phyloP scores from a whole-genome alignment of 1,139 yeast genomes.

The Kluyveromyces sp. region DNA sequence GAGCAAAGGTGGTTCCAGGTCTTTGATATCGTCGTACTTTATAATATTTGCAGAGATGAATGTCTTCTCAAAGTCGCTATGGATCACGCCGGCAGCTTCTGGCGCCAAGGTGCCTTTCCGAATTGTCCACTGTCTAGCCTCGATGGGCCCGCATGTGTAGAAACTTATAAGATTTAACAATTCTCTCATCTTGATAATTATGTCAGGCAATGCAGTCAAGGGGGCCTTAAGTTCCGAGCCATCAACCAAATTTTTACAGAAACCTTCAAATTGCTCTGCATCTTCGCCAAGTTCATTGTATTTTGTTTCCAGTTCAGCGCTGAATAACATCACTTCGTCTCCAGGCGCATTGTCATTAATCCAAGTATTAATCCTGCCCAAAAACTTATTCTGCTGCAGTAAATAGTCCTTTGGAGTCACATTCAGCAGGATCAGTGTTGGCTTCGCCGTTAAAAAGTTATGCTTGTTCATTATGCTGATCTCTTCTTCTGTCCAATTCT shows the following conservation, averaged over 20 bases:
- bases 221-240: slow-evolving; percentile 23
- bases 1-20: slow-evolving; percentile 32
- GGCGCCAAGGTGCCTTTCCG: slow-evolving; percentile 75
- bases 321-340: slow-evolving; percentile 49
- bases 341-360: slow-evolving; percentile 46
- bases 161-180: slow-evolving; percentile 70
- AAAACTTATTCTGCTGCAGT: slow-evolving; percentile 40
- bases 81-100: slow-evolving; percentile 91
- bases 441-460: slow-evolving; percentile 64
- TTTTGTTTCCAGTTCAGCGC: slow-evolving; percentile 52
- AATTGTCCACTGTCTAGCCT: slow-evolving; percentile 90
- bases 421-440: slow-evolving; percentile 55
- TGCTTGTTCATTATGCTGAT: slow-evolving; percentile 50
- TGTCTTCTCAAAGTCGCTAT: slow-evolving; percentile 77
- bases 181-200: slow-evolving; percentile 57
- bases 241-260: slow-evolving; percentile 20
- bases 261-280: slow-evolving; percentile 23
- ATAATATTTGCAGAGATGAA: slow-evolving; percentile 72
- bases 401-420: slow-evolving; percentile 52
- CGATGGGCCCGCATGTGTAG: slow-evolving; percentile 86
- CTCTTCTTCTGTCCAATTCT: slow-evolving; percentile 50
- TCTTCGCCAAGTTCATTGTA: slow-evolving; percentile 29
- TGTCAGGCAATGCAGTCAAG: slow-evolving; percentile 36
- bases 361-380: slow-evolving; percentile 44
- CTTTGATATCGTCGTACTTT: slow-evolving; percentile 46